Evolutionary conservation across 495 filamentous ascomycete genomes (phyloP), one percentile per base, ranked within the genome.

Genomic region (Lepraria neglecta): DNA sequence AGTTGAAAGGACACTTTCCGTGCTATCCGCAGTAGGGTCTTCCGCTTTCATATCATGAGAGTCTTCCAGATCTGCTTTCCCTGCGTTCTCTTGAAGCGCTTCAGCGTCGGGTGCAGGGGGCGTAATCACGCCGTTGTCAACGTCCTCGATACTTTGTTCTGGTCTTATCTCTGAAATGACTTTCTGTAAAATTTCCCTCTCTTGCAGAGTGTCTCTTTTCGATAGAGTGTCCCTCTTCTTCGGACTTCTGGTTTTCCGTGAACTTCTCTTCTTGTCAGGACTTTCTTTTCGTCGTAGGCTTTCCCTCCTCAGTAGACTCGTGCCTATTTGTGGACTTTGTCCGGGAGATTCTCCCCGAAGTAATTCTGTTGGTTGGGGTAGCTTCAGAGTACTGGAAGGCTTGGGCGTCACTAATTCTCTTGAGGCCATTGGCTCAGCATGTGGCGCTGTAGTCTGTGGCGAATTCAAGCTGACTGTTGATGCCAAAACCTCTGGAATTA

Each of bases 251-350:
- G 28, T 55, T 46, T 60, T 62, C 31, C 55, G 55, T 40, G 47
- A 24, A 30, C 24, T 52, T 51, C 19, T 45, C 17, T 52, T 62
- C 21, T 63, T 63, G 30, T 42, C 24, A 11, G 64, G 64, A 51
- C 55, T 66, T 19, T 54, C 60, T 42, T 59, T 62, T 31, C 48
- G 46, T 27, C 64, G 55, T 28, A 66, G 44, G 27, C 64, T 66
- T 44, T 66, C 64, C 19, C 64, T 62, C 28, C 64, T 50, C 15
- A 66, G 56, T 5, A 66, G 33, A 21, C 60, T 66, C n/a, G 64
- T 63, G n/a, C 64, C 64, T 43, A 66, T 66, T 48, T 63, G 64
- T 27, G 64, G 64, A 35, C 55, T 63, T 14, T 60, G 54, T 33
- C 52, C 7, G 21, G n/a, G 42, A 12, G 59, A 42, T 15, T 59